Conservation (phyloP, 163 green algal genomes). For the Scenedesmus sp. region DNA sequence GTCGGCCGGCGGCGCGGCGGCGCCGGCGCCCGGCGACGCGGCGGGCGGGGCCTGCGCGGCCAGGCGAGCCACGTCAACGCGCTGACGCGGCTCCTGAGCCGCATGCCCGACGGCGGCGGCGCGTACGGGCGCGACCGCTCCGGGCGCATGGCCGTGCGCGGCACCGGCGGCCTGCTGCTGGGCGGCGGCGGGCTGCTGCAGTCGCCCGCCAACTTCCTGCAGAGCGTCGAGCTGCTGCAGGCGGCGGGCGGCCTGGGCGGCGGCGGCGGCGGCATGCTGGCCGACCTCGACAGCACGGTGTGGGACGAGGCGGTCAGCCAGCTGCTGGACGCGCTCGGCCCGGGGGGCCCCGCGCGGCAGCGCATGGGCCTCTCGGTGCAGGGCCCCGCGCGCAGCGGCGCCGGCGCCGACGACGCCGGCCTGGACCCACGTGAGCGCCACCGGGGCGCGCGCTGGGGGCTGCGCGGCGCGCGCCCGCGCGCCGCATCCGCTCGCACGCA, state of each 20-base stretch:
- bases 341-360: background rate
- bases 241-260: background rate
- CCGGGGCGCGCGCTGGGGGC: background rate
- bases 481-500: background rate
- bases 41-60: background rate
- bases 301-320: conserved; percentile 41
- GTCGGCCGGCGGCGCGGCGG: background rate
- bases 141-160: background rate
- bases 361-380: background rate
- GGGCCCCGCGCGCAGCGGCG: background rate
- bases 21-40: background rate
- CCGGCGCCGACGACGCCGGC: background rate
- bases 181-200: background rate
- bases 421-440: conserved; percentile 27
- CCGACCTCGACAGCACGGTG: conserved; percentile 27
- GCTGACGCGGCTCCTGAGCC: conserved; percentile 20
- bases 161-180: background rate
- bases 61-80: conserved; percentile 21
- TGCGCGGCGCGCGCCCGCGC: background rate
- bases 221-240: conserved; percentile 12
- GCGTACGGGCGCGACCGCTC: conserved; percentile 4
- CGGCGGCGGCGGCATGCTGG: background rate
- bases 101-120: background rate
- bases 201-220: conserved; percentile 8
- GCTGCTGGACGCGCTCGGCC: conserved; percentile 33